Evolutionary conservation across 805 yeast genomes (phyloP), one percentile per base, ranked within the genome.

Genomic region (Candida dendrica): DNA sequence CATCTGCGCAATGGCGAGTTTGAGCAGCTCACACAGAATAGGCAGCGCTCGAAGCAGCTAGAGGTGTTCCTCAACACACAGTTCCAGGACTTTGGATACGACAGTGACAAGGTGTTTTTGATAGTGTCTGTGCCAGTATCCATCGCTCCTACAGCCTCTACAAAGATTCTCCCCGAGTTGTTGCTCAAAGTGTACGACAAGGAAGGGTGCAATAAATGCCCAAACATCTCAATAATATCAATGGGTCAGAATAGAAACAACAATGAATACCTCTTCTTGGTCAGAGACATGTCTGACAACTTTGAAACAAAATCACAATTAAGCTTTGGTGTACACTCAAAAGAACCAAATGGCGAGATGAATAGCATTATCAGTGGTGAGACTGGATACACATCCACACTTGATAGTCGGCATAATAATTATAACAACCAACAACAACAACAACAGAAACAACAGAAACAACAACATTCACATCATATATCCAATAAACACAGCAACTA

Each of bases 1-100:
- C 61, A 61, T 37, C 48, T 65, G 8, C 48, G 64, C 38, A 52
- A 55, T 13, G 69, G 69, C 1, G 52, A 55, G 26, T 65, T 64
- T 44, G 69, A 64, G 42, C 60, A 61, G 43, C 46, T 65, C 8
- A 56, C 55, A 2, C 47, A 50, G 10, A 59, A 64, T 40, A 42
- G 47, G 34, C 34, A 53, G 16, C 61, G 58, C 39, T 52, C 45
- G 14, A 47, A 57, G 3, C 49, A 56, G n/a, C 43, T 65, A 37
- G 53, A 53, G 40, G 48, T 59, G 26, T 60, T 60, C 36, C 45
- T 64, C 4, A 39, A 38, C 4, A 40, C 37, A 6, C 37, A 34
- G 14, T 34, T 34, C 26, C 37, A 34, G 16, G 37, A 34, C 14
- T 34, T 34, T 22, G 37, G 37, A 2, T 34, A 34, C 16, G 37